phyloP scores from a whole-genome alignment of 2,329 filamentous ascomycete species.

The Claviceps lovelessii region DNA sequence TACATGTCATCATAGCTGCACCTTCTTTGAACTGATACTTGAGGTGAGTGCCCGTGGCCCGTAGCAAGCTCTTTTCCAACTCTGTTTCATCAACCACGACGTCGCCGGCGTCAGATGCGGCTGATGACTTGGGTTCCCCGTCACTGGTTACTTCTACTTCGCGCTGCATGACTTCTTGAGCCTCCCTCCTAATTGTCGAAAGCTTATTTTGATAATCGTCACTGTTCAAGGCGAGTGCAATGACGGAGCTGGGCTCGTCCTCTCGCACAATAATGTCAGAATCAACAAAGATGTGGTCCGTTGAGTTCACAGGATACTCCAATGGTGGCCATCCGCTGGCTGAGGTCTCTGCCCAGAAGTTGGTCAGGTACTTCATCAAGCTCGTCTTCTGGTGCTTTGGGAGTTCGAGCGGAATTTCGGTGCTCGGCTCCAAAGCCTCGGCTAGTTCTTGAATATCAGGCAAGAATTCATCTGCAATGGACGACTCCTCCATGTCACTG shows the following conservation, averaged over 20 bases:
- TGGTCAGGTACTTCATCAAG: constrained; percentile 86
- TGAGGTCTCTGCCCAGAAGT: constrained; percentile 96
- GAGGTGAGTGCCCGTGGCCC: constrained; percentile 78
- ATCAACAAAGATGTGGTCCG: constrained; percentile 92
- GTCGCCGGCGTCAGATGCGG: constrained; percentile 22
- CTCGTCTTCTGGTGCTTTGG: constrained; percentile 89
- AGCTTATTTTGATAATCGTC: constrained; percentile 77
- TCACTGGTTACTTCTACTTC: constrained; percentile 19
- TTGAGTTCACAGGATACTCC: constrained; percentile 77
- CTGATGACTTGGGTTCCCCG: constrained; percentile 16
- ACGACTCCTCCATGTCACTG: constrained; percentile 66
- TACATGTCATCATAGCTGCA: constrained; percentile 89
- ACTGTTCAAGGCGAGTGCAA: constrained; percentile 81
- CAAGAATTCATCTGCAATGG: constrained; percentile 52
- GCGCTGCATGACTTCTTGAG: constrained; percentile 27
- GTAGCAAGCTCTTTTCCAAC: constrained; percentile 72
- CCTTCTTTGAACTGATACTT: constrained; percentile 94
- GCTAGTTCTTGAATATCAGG: constrained; percentile 49
- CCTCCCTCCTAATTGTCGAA: constrained; percentile 44
- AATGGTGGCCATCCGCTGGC: constrained; percentile 86
- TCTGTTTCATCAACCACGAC: constrained; percentile 47
- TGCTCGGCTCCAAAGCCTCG: constrained; percentile 45
- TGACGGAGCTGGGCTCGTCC: constrained; percentile 91
- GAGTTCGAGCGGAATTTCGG: constrained; percentile 54
- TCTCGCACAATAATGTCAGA: constrained; percentile 95